Conservation (phyloP, 2,329 filamentous ascomycete genomes). For the Colletotrichum viniferum region DNA sequence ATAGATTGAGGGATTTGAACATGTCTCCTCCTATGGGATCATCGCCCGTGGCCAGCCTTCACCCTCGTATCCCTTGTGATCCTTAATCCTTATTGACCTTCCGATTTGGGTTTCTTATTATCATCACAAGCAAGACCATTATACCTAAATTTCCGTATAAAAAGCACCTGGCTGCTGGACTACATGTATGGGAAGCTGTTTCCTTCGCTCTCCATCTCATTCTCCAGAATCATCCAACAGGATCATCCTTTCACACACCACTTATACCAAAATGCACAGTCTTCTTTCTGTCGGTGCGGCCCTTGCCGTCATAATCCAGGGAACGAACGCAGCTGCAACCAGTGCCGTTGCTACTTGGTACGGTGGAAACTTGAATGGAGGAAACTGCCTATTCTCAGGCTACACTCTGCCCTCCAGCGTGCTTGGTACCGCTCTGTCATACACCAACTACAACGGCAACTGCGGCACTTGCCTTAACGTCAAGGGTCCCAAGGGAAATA, state of each 20-base stretch:
- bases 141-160: not conserved
- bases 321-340: conserved; percentile 1
- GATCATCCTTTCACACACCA: not conserved
- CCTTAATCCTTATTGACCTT: not conserved
- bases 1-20: not conserved
- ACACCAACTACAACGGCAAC: conserved; percentile 12
- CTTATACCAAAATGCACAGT: not conserved
- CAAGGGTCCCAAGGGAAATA: conserved; percentile 10
- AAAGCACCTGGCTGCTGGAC: not conserved
- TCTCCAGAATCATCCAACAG: not conserved
- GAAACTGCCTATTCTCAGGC: conserved; percentile 4
- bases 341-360: conserved; percentile 10
- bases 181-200: not conserved
- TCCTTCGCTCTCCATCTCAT: not conserved
- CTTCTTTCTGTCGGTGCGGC: not conserved
- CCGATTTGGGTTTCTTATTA: not conserved
- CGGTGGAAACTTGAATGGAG: conserved; percentile 7
- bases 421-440: conserved; percentile 2
- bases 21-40: not conserved
- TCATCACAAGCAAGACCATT: not conserved
- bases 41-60: not conserved
- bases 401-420: conserved; percentile 7
- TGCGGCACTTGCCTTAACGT: conserved; percentile 13
- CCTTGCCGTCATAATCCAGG: conserved; percentile 3
- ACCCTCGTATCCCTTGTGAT: not conserved